Evolutionary conservation across 805 yeast genomes (phyloP).

Genomic region (Metschnikowia gelsemii): DNA sequence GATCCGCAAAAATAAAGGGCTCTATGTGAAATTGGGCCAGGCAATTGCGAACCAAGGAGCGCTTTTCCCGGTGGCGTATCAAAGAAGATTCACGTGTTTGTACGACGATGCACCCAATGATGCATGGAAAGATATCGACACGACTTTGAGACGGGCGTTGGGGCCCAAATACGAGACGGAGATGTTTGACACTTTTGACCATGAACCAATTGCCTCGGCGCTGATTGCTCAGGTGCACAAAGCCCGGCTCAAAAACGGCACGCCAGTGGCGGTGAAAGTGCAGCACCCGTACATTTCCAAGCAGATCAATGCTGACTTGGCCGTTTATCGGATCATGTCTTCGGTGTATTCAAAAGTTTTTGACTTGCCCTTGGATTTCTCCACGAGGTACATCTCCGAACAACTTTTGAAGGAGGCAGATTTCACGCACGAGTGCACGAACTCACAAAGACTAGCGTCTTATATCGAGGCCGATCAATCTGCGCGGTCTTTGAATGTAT

Average conservation of each 20-base stretch:
- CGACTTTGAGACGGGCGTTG: slow-evolving; percentile 36
- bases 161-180: slow-evolving; percentile 43
- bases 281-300: slow-evolving; percentile 62
- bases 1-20: slow-evolving; percentile 37
- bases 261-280: slow-evolving; percentile 61
- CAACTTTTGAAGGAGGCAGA: slow-evolving; percentile 62
- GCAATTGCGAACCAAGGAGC: slow-evolving; percentile 74
- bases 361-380: slow-evolving; percentile 59
- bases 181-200: slow-evolving; percentile 48
- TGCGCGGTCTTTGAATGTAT: slow-evolving; percentile 39
- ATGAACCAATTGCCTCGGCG: slow-evolving; percentile 69
- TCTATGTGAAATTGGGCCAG: slow-evolving; percentile 77
- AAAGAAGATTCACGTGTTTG: slow-evolving; percentile 52
- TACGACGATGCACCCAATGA: slow-evolving; percentile 71
- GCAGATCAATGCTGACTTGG: slow-evolving; percentile 61
- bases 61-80: slow-evolving; percentile 64
- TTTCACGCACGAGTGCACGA: slow-evolving; percentile 55
- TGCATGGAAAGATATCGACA: slow-evolving; percentile 47
- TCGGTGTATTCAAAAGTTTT: slow-evolving; percentile 56
- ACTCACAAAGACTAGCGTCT: slow-evolving; percentile 43
- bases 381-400: slow-evolving; percentile 55
- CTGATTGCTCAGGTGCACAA: slow-evolving; percentile 70
- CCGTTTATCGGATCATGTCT: slow-evolving; percentile 54
- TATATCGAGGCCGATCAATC: slow-evolving; percentile 44
- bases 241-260: slow-evolving; percentile 47